phyloP scores from a whole-genome alignment of 768 basidiomycete species.

The Rubroboletus pulcherrimus region DNA sequence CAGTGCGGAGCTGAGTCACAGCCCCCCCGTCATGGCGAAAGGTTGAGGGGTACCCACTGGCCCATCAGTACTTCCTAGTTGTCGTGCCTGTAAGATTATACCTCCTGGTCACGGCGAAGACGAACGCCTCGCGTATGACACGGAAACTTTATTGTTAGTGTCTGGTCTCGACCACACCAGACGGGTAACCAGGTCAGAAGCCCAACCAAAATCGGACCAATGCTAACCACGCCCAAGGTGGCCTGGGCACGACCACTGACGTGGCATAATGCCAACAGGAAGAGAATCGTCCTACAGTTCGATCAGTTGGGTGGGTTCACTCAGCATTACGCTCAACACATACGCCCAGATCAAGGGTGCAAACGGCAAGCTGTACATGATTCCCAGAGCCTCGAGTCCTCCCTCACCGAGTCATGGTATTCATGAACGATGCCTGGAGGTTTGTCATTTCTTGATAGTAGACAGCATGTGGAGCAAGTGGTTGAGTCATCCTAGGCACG shows the following conservation, averaged over 20 bases:
- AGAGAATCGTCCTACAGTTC: background rate
- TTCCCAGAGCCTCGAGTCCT: background rate
- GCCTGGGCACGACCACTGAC: background rate
- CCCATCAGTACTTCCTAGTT: background rate
- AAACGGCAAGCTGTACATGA: background rate
- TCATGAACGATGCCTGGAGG: background rate
- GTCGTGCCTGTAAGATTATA: background rate
- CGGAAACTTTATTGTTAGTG: background rate
- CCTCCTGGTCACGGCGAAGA: background rate
- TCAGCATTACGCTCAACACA: background rate
- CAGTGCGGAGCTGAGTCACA: background rate
- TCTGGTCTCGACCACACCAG: background rate
- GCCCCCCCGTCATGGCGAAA: background rate
- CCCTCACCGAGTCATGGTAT: background rate
- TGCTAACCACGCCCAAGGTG: background rate
- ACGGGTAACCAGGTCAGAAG: background rate
- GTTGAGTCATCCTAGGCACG: background rate
- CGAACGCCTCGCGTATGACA: background rate
- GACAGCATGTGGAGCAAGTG: background rate
- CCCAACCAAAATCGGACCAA: background rate
- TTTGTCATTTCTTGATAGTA: background rate
- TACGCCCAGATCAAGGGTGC: background rate
- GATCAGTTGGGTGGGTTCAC: background rate
- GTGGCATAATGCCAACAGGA: background rate
- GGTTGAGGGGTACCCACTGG: background rate